Conservation (phyloP, 1,139 yeast genomes). For the Saccharomyces hybrid region DNA sequence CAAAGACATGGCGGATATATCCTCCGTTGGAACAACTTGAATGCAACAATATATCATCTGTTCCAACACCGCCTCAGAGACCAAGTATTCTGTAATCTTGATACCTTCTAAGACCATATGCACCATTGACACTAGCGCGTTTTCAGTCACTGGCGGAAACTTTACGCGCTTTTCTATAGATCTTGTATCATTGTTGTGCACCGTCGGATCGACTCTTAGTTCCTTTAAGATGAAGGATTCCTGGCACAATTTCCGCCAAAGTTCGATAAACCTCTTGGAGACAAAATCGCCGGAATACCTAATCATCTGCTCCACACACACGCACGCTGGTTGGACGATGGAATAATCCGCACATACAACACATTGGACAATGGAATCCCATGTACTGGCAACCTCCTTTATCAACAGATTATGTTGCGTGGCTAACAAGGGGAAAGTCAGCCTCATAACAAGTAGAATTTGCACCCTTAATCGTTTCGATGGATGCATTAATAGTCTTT, state of each 20-base stretch:
- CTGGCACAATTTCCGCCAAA: constrained; percentile 35
- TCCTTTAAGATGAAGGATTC: constrained; percentile 22
- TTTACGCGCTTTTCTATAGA: constrained; percentile 1
- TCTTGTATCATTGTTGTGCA: constrained; percentile 8
- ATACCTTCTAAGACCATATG: constrained; percentile 25
- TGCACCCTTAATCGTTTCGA: constrained; percentile 50
- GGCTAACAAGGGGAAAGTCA: constrained; percentile 54
- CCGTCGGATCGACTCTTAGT: constrained; percentile 1
- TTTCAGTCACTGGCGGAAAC: constrained; percentile 20
- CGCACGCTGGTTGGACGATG: constrained; percentile 33
- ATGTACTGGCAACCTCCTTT: constrained; percentile 61
- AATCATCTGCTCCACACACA: constrained; percentile 36
- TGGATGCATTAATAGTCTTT: constrained; percentile 61
- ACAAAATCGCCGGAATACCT: constrained; percentile 45
- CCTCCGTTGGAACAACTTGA: constrained; percentile 17
- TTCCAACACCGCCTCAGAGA: constrained; percentile 17
- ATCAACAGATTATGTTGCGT: constrained; percentile 51
- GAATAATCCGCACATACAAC: constrained; percentile 36
- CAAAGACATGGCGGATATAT: constrained; percentile 14
- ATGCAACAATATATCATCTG: constrained; percentile 23
- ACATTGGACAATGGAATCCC: constrained; percentile 50
- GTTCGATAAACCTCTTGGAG: constrained; percentile 38
- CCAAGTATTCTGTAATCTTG: constrained; percentile 14
- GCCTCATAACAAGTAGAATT: constrained; percentile 45
- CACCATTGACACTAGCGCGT: constrained; percentile 18